These are phyloP conservation scores for Pseudopyricularia cyperi DNA, from an alignment of 2,329 filamentous ascomycete genomes.

Conservation along the genomic window DNA sequence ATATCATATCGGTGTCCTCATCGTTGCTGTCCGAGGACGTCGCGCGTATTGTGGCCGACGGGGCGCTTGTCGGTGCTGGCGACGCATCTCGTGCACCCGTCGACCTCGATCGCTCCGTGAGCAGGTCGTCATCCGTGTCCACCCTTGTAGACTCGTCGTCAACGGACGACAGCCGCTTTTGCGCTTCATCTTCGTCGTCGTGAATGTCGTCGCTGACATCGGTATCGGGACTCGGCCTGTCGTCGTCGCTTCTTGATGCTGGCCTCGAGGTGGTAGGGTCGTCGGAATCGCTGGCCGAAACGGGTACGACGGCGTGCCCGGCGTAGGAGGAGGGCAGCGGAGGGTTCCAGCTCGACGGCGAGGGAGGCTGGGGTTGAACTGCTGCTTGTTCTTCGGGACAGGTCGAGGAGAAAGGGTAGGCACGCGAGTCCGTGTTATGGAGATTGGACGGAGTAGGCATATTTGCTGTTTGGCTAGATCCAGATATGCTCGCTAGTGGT, in stretches of 20 bases:
- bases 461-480: background rate
- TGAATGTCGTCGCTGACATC: background rate
- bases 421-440: constrained; percentile 7
- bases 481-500: background rate
- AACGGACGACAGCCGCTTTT: background rate
- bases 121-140: background rate
- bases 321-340: constrained; percentile 6
- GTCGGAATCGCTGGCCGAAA: background rate
- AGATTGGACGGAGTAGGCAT: constrained; percentile 12
- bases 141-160: background rate
- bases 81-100: background rate
- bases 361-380: constrained; percentile 6
- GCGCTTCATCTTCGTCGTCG: background rate
- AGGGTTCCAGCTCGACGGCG: constrained; percentile 12
- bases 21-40: background rate
- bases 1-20: background rate
- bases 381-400: constrained; percentile 27
- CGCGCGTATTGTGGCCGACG: background rate
- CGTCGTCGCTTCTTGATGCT: constrained; percentile 1
- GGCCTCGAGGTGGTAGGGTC: background rate
- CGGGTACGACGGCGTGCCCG: background rate
- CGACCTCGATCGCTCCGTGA: background rate
- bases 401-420: constrained; percentile 21
- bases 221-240: background rate
- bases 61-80: background rate